Conservation (phyloP, 208 protist genomes). For the Plasmodiophora brassicae region DNA sequence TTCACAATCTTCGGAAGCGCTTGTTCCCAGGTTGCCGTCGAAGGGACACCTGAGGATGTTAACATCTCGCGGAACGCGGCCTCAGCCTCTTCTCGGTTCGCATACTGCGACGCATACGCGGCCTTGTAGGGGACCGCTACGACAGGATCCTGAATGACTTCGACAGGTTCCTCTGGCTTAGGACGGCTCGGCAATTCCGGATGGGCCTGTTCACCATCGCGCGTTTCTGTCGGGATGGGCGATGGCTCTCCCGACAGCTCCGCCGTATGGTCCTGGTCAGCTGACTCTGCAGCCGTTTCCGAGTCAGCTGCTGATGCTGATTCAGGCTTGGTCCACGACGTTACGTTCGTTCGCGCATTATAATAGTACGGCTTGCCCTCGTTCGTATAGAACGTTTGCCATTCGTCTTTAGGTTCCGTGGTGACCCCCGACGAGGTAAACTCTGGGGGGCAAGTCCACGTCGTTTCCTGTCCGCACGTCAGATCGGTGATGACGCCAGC, state of each 20-base stretch:
- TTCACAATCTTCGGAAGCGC: constrained; percentile 13
- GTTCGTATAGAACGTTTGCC: not conserved
- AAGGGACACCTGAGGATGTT: not conserved
- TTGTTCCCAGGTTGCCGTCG: not conserved
- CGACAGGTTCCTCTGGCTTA: not conserved
- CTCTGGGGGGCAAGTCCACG: not conserved
- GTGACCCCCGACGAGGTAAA: not conserved
- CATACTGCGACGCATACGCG: not conserved
- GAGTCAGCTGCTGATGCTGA: not conserved
- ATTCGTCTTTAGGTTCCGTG: not conserved
- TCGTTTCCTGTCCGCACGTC: too few relatives aligned
- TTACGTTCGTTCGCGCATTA: not conserved
- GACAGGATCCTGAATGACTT: not conserved
- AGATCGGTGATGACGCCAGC: not conserved
- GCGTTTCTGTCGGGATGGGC: too few relatives aligned
- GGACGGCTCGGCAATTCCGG: not conserved
- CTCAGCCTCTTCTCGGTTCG: not conserved
- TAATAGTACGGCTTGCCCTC: constrained; percentile 30
- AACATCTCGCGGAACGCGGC: not conserved
- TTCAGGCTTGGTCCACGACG: not conserved
- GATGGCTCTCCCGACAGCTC: too few relatives aligned
- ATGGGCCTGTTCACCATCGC: not conserved
- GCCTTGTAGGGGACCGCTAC: not conserved
- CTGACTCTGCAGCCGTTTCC: too few relatives aligned
- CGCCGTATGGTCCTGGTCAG: too few relatives aligned